Conservation (phyloP, 192 early-diverging fungal genomes). For the Podila minutissima region DNA sequence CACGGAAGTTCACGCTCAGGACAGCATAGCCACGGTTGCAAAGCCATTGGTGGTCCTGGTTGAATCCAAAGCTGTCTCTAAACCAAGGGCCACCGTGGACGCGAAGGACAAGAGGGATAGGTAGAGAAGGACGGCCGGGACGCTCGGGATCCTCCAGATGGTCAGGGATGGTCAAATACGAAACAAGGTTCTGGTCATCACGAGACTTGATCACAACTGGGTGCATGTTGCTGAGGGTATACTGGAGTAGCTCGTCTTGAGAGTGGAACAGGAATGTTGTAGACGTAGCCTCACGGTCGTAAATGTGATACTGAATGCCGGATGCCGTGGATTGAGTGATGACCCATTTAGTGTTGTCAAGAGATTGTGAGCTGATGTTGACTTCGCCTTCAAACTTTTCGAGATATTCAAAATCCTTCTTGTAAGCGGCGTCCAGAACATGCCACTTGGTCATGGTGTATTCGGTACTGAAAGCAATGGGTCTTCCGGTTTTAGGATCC, state of each 20-base stretch:
- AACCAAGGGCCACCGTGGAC: conserved; percentile 54
- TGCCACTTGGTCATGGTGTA: conserved; percentile 12
- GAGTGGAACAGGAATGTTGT: conserved; percentile 12
- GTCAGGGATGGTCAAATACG: conserved; percentile 39
- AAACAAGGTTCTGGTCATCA: conserved; percentile 32
- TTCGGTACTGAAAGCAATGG: conserved; percentile 5
- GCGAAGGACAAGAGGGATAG: conserved; percentile 36
- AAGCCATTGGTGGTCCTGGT: conserved; percentile 24
- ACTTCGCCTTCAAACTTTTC: conserved; percentile 16
- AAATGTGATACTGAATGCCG: conserved; percentile 16
- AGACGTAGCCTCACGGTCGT: conserved; percentile 6
- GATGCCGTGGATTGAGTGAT: conserved; percentile 13
- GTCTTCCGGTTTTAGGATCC: conserved; percentile 12
- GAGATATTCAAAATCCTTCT: conserved; percentile 16
- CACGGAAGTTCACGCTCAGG: conserved; percentile 48
- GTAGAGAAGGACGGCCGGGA: conserved; percentile 5
- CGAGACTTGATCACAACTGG: conserved; percentile 50
- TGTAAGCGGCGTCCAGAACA: conserved; percentile 16
- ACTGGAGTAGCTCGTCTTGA: conserved; percentile 12
- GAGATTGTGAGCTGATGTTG: conserved; percentile 11
- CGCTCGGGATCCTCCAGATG: conserved; percentile 22
- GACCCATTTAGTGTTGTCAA: conserved; percentile 24
- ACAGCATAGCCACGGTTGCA: conserved; percentile 55
- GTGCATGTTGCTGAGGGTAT: conserved; percentile 25
- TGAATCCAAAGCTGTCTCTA: conserved; percentile 47